These are phyloP conservation scores for Talaromyces verruculosus DNA, from an alignment of 2,329 filamentous ascomycete genomes.

Conservation along the genomic window DNA sequence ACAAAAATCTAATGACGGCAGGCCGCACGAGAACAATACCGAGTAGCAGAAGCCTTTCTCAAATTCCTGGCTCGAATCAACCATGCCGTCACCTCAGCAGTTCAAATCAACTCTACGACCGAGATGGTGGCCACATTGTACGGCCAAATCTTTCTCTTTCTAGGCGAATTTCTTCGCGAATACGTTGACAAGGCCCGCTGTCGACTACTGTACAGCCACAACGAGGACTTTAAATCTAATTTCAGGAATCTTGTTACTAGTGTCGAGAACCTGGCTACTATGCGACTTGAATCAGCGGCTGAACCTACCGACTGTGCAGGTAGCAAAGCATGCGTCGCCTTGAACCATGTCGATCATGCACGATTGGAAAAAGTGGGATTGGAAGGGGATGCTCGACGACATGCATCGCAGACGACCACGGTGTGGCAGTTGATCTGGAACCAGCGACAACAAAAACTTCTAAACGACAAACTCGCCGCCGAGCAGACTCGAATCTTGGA, in stretches of 20 bases:
- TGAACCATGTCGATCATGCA: slow-evolving; percentile 19
- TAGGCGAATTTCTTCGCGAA: slow-evolving; percentile 42
- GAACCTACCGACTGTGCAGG: not conserved
- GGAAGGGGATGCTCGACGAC: slow-evolving; percentile 33
- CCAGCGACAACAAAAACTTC: slow-evolving; percentile 35
- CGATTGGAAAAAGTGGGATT: slow-evolving; percentile 26
- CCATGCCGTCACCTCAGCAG: slow-evolving; percentile 28
- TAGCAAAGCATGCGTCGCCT: slow-evolving; percentile 22
- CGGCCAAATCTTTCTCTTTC: slow-evolving; percentile 37
- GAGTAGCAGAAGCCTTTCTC: slow-evolving; percentile 37
- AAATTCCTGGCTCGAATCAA: slow-evolving; percentile 37
- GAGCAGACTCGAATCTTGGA: slow-evolving; percentile 31
- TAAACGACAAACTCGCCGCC: slow-evolving; percentile 30
- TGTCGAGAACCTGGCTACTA: slow-evolving; percentile 28
- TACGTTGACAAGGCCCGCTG: slow-evolving; percentile 37
- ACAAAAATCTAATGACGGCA: slow-evolving; percentile 17
- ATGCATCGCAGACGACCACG: slow-evolving; percentile 38
- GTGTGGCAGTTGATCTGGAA: slow-evolving; percentile 41
- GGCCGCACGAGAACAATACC: slow-evolving; percentile 39
- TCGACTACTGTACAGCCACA: slow-evolving; percentile 37
- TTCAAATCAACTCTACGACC: slow-evolving; percentile 13
- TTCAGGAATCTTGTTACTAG: slow-evolving; percentile 36
- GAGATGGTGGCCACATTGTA: slow-evolving; percentile 32
- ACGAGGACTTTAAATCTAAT: slow-evolving; percentile 36
- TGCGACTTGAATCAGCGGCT: slow-evolving; percentile 24